A percentile compares a stretch with the other conserved stretches of the same genome.
Evolutionary conservation across 371 early-diverging fungal genomes (phyloP).

Genomic region (Mucor velutinosus): DNA sequence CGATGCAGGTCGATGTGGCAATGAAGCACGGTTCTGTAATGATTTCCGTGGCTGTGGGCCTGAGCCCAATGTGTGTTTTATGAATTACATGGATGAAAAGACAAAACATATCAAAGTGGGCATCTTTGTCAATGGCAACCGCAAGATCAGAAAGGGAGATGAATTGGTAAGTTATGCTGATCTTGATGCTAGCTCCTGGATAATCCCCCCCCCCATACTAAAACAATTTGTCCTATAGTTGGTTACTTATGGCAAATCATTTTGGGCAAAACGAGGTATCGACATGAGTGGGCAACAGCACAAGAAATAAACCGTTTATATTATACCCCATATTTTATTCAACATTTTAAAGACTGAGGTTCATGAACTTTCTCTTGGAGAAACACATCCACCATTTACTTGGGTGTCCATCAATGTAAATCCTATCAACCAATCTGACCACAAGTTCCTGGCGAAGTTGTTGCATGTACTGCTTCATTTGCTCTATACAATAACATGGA

Average conservation of each 20-base stretch:
- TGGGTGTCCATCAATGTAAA: conserved; percentile 81
- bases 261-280: conserved; percentile 56
- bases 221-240: conserved; percentile 19
- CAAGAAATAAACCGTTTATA: conserved; percentile 13
- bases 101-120: conserved; percentile 50
- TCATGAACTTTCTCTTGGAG: conserved; percentile 97
- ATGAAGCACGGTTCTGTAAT: conserved; percentile 57
- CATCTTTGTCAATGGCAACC: conserved; percentile 48
- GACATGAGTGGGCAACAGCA: conserved; percentile 47
- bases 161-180: conserved; percentile 40
- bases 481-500: conserved; percentile 50
- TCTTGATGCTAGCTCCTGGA: background rate
- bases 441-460: conserved; percentile 92
- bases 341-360: conserved; percentile 63
- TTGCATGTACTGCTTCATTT: conserved; percentile 82
- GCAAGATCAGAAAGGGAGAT: conserved; percentile 54
- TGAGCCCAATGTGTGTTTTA: conserved; percentile 54
- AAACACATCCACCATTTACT: conserved; percentile 99
- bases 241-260: conserved; percentile 54
- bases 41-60: conserved; percentile 55
- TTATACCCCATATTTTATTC: conserved; percentile 1
- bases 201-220: too few species aligned
- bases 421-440: conserved; percentile 69
- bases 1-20: conserved; percentile 53
- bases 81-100: conserved; percentile 51